Conservation (phyloP, 257 asterid species). For the Leonotis leonurus region DNA sequence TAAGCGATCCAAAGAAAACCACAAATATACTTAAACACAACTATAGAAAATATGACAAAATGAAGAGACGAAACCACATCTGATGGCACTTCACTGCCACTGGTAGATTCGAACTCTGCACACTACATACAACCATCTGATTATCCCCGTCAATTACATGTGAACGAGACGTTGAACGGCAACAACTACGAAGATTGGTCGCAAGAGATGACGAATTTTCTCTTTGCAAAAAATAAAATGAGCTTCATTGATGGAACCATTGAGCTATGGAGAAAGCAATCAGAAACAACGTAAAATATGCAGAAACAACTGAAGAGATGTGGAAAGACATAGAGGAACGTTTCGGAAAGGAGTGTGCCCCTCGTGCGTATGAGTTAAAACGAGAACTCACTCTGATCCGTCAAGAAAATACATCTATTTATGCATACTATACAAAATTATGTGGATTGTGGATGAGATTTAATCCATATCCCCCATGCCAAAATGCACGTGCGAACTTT, state of each 20-base stretch:
- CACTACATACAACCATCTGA: neutral
- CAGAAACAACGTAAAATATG: neutral
- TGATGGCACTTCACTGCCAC: neutral
- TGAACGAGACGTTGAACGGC: neutral
- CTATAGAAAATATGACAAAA: too few relatives aligned
- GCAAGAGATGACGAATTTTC: neutral
- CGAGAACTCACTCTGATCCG: neutral
- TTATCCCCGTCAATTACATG: neutral
- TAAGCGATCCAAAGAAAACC: too few relatives aligned
- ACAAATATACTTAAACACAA: too few relatives aligned
- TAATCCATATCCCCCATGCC: neutral
- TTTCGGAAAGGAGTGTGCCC: neutral
- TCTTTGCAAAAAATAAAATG: neutral
- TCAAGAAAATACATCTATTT: neutral
- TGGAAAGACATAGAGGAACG: neutral
- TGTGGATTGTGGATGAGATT: neutral
- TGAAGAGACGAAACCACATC: neutral
- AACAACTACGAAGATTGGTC: neutral
- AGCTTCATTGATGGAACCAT: neutral
- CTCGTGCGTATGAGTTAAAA: neutral
- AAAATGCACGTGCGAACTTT: neutral
- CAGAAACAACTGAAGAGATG: too few relatives aligned
- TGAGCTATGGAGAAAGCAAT: neutral
- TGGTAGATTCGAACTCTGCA: neutral
- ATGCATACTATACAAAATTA: neutral